Percentiles rank a stretch among this genome's conserved stretches.
Evolutionary conservation across 2,329 filamentous ascomycete species (phyloP).

Genomic region (Apiospora malaysiana): DNA sequence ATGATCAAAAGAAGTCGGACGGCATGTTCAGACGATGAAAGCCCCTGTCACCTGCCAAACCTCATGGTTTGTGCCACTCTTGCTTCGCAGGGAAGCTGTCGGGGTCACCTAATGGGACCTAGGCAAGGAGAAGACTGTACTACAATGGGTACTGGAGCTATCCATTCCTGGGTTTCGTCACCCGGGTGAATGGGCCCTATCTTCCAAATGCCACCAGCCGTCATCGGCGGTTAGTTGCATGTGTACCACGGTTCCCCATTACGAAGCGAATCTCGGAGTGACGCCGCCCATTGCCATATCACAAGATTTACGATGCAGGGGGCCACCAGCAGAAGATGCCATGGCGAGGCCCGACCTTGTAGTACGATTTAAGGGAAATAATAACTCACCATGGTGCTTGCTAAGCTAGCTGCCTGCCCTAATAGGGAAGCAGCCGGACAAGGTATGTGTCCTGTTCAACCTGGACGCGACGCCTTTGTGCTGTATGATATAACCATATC

Average conservation of each 20-base stretch:
- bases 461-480: no score
- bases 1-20: background rate
- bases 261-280: conserved; percentile 1
- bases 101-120: background rate
- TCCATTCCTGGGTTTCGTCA: background rate
- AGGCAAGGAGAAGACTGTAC: background rate
- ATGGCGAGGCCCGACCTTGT: background rate
- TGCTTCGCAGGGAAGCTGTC: background rate
- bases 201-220: background rate
- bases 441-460: background rate
- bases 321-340: background rate
- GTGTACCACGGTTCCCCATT: background rate
- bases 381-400: background rate
- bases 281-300: background rate
- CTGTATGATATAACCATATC: no score
- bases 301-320: background rate
- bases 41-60: background rate
- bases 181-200: background rate
- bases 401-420: no score
- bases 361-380: background rate
- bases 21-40: background rate
- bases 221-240: background rate
- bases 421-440: background rate
- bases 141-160: background rate
- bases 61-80: background rate